Conservation (phyloP, 106 monocot species). For the Triglochin maritima region DNA sequence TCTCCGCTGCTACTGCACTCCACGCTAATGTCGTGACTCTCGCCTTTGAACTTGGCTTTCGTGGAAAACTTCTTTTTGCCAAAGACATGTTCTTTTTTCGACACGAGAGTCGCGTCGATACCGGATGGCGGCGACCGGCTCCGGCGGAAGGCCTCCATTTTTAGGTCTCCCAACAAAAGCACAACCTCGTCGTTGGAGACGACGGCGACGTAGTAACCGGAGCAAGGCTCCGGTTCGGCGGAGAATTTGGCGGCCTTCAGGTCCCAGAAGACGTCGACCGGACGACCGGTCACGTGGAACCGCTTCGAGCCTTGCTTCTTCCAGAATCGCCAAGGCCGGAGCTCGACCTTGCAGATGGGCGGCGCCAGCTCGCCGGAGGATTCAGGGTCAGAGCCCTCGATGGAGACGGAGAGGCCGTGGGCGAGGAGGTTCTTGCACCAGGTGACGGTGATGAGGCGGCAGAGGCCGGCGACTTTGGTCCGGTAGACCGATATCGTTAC, state of each 20-base stretch:
- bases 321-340: slow-evolving; percentile 75
- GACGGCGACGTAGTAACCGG: slow-evolving; percentile 68
- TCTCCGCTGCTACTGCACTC: slow-evolving; percentile 35
- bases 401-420: slow-evolving; percentile 44
- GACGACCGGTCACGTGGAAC: slow-evolving; percentile 15
- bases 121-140: slow-evolving; percentile 23
- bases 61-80: slow-evolving; percentile 56
- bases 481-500: slow-evolving; percentile 35
- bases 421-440: slow-evolving; percentile 62
- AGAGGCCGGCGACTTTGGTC: slow-evolving; percentile 39
- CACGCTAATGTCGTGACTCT: slow-evolving; percentile 34
- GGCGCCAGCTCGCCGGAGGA: neutral
- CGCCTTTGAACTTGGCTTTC: slow-evolving; percentile 32
- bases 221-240: slow-evolving; percentile 43
- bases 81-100: slow-evolving; percentile 56
- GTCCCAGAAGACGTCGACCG: slow-evolving; percentile 61
- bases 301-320: slow-evolving; percentile 44
- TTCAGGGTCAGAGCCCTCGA: slow-evolving; percentile 16
- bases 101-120: slow-evolving; percentile 34
- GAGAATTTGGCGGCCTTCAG: slow-evolving; percentile 45
- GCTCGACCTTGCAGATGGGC: slow-evolving; percentile 39
- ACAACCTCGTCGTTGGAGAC: slow-evolving; percentile 40
- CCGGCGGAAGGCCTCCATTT: slow-evolving; percentile 37
- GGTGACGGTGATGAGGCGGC: slow-evolving; percentile 41
- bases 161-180: slow-evolving; percentile 44